Evolutionary conservation across 73 alveolate species (phyloP).

Genomic region (Paraurostyla sp.): DNA sequence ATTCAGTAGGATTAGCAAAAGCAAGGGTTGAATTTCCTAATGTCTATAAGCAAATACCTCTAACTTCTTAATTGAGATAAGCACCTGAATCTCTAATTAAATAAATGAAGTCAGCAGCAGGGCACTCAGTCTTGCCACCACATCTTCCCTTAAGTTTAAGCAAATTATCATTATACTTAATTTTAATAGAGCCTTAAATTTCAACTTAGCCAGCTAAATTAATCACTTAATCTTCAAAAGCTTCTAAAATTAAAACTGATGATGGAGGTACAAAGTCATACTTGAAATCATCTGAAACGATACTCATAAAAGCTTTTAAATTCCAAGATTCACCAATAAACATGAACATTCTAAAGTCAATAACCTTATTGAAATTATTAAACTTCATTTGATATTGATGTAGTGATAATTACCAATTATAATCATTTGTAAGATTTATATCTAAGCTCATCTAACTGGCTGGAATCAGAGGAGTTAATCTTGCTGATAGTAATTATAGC

Average conservation of each 20-base stretch:
- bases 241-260: not conserved
- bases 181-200: not conserved
- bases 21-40: not conserved
- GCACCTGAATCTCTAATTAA: not conserved
- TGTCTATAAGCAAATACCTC: not conserved
- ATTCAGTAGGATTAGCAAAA: not conserved
- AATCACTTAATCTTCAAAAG: not conserved
- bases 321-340: constrained; percentile 28
- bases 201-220: not conserved
- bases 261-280: constrained; percentile 1
- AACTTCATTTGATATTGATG: constrained; percentile 39
- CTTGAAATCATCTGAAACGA: not conserved
- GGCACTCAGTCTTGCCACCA: constrained; percentile 4
- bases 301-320: constrained; percentile 13
- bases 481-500: constrained; percentile 1
- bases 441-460: not conserved
- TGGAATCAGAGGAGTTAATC: not conserved
- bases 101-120: not conserved
- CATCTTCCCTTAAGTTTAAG: constrained; percentile 9
- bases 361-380: constrained; percentile 5
- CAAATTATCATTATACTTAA: constrained; percentile 16
- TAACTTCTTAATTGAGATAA: not conserved
- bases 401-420: not conserved
- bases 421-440: not conserved
- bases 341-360: not conserved